A percentile compares a stretch with the other conserved stretches of the same genome.
Conservation (phyloP, 2,329 filamentous ascomycete genomes). For the Ceratocystis cubensis region DNA sequence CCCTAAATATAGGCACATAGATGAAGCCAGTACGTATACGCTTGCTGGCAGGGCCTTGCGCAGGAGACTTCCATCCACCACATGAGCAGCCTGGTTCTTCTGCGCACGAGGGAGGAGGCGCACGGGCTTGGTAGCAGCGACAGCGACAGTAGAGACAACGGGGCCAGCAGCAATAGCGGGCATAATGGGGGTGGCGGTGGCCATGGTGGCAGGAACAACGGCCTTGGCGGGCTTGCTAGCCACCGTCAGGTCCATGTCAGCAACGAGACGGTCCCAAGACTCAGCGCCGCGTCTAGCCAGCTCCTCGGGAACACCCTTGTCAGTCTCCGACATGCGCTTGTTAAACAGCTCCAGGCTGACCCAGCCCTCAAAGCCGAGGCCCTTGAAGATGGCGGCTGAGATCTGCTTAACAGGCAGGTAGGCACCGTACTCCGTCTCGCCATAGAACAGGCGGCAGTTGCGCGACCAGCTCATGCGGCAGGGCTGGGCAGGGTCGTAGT, state of each 20-base stretch:
- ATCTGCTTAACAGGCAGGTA: slow-evolving; percentile 56
- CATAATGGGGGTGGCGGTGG: background rate
- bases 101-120: background rate
- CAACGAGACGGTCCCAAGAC: slow-evolving; percentile 38
- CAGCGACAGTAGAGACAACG: background rate
- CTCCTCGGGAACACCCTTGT: slow-evolving; percentile 39
- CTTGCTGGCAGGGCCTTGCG: slow-evolving; percentile 8
- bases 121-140: background rate
- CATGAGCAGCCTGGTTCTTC: background rate
- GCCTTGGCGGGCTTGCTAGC: slow-evolving; percentile 1
- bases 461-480: slow-evolving; percentile 62
- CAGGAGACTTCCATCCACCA: background rate
- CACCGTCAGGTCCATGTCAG: slow-evolving; percentile 27
- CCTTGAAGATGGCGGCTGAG: slow-evolving; percentile 47
- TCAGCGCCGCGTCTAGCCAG: slow-evolving; percentile 42
- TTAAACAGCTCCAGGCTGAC: slow-evolving; percentile 62
- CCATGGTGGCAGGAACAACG: background rate
- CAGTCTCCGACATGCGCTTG: slow-evolving; percentile 41
- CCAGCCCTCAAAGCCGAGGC: slow-evolving; percentile 55
- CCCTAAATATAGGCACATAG: slow-evolving; percentile 13
- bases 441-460: slow-evolving; percentile 50
- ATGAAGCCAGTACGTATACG: slow-evolving; percentile 13
- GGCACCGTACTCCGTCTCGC: slow-evolving; percentile 47
- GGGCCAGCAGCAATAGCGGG: background rate
- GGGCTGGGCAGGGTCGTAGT: slow-evolving; percentile 29